phyloP scores from a whole-genome alignment of 768 basidiomycete species.

The Aureoboletus auriporus region DNA sequence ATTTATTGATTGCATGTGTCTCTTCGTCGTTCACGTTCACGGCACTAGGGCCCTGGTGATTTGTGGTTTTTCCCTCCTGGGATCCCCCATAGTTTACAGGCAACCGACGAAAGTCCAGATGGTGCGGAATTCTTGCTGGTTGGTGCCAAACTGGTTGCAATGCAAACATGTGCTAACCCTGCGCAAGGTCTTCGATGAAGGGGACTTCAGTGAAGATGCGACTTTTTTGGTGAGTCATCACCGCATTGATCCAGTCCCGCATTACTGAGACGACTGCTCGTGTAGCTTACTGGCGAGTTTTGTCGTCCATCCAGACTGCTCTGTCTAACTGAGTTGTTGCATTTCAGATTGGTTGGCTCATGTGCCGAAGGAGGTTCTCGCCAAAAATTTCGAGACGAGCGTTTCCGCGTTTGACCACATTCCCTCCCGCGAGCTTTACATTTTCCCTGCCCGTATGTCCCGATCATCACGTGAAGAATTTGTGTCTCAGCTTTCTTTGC shows the following conservation, averaged over 20 bases:
- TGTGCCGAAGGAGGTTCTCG: slow-evolving; percentile 47
- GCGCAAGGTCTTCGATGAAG: slow-evolving; percentile 28
- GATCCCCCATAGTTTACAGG: slow-evolving; percentile 50
- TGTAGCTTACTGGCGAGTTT: slow-evolving; percentile 20
- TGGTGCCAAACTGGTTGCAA: not conserved
- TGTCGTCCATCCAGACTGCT: slow-evolving; percentile 5
- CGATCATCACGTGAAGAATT: not conserved
- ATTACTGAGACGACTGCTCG: not conserved
- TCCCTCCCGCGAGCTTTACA: slow-evolving; percentile 50
- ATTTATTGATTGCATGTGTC: not conserved
- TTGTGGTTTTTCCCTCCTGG: slow-evolving; percentile 57
- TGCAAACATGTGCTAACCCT: not conserved
- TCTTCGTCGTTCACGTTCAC: slow-evolving; percentile 10
- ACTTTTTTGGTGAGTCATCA: slow-evolving; percentile 38
- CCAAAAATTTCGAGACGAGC: slow-evolving; percentile 53
- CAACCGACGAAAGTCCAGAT: slow-evolving; percentile 36
- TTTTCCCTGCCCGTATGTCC: slow-evolving; percentile 36
- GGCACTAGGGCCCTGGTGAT: slow-evolving; percentile 36
- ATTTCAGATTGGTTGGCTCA: slow-evolving; percentile 56
- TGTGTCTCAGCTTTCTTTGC: not conserved
- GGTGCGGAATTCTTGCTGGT: slow-evolving; percentile 51
- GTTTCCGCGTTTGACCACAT: slow-evolving; percentile 49
- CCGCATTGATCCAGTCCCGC: not conserved
- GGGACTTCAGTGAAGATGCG: slow-evolving; percentile 47
- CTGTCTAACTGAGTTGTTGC: not conserved